Evolutionary conservation across 1,284 basidiomycete species (phyloP).

Genomic region (Ganoderma lingzhi): DNA sequence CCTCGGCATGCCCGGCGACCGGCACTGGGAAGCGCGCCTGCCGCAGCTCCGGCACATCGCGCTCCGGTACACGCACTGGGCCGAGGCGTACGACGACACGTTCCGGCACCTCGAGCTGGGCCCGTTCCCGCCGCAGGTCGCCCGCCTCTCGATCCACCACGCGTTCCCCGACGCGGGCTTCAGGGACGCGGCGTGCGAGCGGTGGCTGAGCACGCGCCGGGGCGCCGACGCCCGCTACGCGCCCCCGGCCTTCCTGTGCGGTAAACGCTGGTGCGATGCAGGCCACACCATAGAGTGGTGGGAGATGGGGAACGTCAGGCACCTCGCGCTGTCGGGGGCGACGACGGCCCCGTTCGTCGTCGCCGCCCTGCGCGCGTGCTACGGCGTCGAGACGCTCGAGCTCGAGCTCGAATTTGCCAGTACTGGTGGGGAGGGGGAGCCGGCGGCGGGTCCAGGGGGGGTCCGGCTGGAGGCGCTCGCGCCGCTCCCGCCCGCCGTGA

Average conservation of each 20-base stretch:
- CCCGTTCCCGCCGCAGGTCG: constrained; percentile 43
- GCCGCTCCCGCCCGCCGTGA: constrained; percentile 34
- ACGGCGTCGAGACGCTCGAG: constrained; percentile 37
- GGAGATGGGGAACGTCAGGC: constrained; percentile 31
- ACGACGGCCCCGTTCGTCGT: constrained; percentile 40
- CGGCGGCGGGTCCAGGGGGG: too few relatives aligned
- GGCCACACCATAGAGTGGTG: too few relatives aligned
- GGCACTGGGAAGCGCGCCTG: constrained; percentile 28
- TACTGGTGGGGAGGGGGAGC: too few relatives aligned
- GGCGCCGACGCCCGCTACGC: constrained; percentile 5
- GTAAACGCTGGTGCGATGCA: too few relatives aligned
- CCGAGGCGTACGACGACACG: constrained; percentile 41
- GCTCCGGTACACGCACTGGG: constrained; percentile 45
- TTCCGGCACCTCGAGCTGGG: constrained; percentile 42
- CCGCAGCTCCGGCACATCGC: constrained; percentile 45
- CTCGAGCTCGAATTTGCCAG: constrained; percentile 17
- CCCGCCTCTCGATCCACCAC: constrained; percentile 42
- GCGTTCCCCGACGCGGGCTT: constrained; percentile 24
- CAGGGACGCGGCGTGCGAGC: constrained; percentile 21
- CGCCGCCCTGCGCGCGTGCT: constrained; percentile 38
- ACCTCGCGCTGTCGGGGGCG: constrained; percentile 36
- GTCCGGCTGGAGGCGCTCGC: constrained; percentile 24
- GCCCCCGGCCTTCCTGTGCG: constrained; percentile 19
- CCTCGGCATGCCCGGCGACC: constrained; percentile 32
- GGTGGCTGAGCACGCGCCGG: constrained; percentile 29